Percentiles rank a stretch among this genome's conserved stretches.
Conservation (phyloP, 768 basidiomycete species). For the Nidularia sp. region DNA sequence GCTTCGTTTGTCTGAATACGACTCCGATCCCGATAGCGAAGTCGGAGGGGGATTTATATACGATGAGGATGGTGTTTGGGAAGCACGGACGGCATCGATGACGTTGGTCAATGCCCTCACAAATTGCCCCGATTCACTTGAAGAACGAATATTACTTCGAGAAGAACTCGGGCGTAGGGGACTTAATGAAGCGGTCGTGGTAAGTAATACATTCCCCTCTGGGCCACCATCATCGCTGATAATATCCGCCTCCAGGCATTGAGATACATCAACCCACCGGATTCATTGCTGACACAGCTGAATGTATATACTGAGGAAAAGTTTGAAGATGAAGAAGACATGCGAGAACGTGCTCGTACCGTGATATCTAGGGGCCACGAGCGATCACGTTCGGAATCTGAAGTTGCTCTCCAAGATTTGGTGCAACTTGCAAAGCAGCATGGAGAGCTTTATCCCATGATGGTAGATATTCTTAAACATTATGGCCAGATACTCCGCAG, state of each 20-base stretch:
- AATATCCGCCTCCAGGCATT: conserved; percentile 46
- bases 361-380: conserved; percentile 25
- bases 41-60: conserved; percentile 28
- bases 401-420: conserved; percentile 55
- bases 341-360: conserved; percentile 57
- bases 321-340: conserved; percentile 85
- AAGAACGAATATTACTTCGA: conserved; percentile 72
- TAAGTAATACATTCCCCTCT: conserved; percentile 34
- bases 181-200: conserved; percentile 79
- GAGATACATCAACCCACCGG: conserved; percentile 73
- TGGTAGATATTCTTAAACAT: conserved; percentile 58
- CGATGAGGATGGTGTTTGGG: conserved; percentile 76
- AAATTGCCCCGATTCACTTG: conserved; percentile 70
- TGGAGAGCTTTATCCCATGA: conserved; percentile 55
- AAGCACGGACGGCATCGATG: conserved; percentile 73
- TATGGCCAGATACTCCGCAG: conserved; percentile 53
- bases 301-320: conserved; percentile 85
- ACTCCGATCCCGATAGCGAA: conserved; percentile 26
- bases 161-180: conserved; percentile 84
- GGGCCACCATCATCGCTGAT: too few species aligned
- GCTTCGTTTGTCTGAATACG: conserved; percentile 48
- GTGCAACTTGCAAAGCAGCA: conserved; percentile 57
- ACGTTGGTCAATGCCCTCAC: conserved; percentile 76
- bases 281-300: conserved; percentile 67
- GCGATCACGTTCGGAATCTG: conserved; percentile 43